Conservation (phyloP, 2,329 filamentous ascomycete genomes). For the Fusarium sp. region DNA sequence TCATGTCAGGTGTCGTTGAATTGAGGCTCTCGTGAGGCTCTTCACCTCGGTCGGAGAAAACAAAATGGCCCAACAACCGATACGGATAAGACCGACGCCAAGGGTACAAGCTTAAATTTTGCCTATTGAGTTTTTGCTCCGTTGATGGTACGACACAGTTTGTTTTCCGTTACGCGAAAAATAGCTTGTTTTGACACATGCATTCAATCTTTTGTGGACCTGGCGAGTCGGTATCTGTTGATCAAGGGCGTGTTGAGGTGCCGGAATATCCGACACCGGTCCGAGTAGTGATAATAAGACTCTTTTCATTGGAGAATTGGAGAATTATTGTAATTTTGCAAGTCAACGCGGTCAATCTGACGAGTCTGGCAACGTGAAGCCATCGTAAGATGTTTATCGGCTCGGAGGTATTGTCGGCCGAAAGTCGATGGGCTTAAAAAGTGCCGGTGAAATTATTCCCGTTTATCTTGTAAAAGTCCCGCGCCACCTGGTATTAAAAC, state of each 20-base stretch:
- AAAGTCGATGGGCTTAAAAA: not conserved
- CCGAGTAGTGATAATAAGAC: slow-evolving; percentile 3
- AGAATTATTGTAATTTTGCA: not conserved
- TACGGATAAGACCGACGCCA: slow-evolving; percentile 17
- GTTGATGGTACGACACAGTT: not conserved
- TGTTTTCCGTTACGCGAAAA: slow-evolving; percentile 38
- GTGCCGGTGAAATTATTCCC: not conserved
- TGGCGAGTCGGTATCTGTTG: slow-evolving; percentile 20
- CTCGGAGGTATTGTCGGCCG: slow-evolving; percentile 2
- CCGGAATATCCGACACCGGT: slow-evolving; percentile 25
- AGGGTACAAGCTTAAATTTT: slow-evolving; percentile 21
- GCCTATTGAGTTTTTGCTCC: not conserved
- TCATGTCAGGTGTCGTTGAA: not conserved
- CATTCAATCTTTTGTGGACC: slow-evolving; percentile 27
- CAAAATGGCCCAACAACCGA: not conserved
- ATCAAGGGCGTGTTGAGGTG: slow-evolving; percentile 4
- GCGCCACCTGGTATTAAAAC: not conserved
- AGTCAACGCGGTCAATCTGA: slow-evolving; percentile 7
- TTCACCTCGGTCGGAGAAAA: not conserved
- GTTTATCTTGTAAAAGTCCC: not conserved
- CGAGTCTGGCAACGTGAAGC: not conserved
- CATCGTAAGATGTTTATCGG: slow-evolving; percentile 20
- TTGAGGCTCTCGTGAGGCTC: slow-evolving; percentile 24
- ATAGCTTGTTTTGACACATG: slow-evolving; percentile 37
- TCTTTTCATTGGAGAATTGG: slow-evolving; percentile 19